Percentiles rank a stretch among this genome's conserved stretches.
These are phyloP conservation scores for Ustilago nuda DNA, from an alignment of 1,284 basidiomycete species.

Conservation along the genomic window DNA sequence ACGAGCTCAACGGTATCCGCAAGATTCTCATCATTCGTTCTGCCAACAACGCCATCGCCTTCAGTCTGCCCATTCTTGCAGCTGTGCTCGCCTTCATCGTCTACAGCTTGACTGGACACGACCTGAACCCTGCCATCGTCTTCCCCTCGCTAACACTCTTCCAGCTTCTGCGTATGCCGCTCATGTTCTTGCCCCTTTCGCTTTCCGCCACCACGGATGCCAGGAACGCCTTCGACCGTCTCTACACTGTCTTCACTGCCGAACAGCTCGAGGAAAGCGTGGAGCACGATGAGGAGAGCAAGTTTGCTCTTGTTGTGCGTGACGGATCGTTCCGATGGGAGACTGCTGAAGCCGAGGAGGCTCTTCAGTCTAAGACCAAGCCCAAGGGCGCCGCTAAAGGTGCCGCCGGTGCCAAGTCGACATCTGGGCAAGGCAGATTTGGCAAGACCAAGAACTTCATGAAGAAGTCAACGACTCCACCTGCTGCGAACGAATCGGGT, in stretches of 20 bases:
- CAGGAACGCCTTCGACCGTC: constrained; percentile 60
- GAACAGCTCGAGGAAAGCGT: constrained; percentile 76
- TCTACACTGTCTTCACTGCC: constrained; percentile 74
- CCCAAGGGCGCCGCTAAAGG: constrained; percentile 30
- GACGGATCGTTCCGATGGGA: constrained; percentile 60
- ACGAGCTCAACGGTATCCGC: constrained; percentile 84
- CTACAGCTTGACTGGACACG: constrained; percentile 79
- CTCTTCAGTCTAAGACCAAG: constrained; percentile 28
- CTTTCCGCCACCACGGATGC: constrained; percentile 66
- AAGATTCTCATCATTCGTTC: constrained; percentile 80
- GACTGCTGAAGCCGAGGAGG: constrained; percentile 46
- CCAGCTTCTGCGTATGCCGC: constrained; percentile 76
- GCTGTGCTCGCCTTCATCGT: constrained; percentile 87
- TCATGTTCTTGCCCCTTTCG: constrained; percentile 75
- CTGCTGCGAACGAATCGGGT: constrained; percentile 33
- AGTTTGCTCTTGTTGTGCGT: constrained; percentile 45
- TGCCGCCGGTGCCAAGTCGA: constrained; percentile 5
- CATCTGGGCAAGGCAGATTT: constrained; percentile 23
- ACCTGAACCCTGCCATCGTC: constrained; percentile 75
- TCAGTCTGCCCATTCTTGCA: constrained; percentile 82
- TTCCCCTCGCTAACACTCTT: constrained; percentile 68
- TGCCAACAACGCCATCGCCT: constrained; percentile 77
- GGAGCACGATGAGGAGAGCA: constrained; percentile 74
- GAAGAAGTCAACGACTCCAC: constrained; percentile 22
- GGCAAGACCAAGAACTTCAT: constrained; percentile 41